phyloP scores from a whole-genome alignment of 2,329 filamentous ascomycete species.

The Colletotrichum acutatum region DNA sequence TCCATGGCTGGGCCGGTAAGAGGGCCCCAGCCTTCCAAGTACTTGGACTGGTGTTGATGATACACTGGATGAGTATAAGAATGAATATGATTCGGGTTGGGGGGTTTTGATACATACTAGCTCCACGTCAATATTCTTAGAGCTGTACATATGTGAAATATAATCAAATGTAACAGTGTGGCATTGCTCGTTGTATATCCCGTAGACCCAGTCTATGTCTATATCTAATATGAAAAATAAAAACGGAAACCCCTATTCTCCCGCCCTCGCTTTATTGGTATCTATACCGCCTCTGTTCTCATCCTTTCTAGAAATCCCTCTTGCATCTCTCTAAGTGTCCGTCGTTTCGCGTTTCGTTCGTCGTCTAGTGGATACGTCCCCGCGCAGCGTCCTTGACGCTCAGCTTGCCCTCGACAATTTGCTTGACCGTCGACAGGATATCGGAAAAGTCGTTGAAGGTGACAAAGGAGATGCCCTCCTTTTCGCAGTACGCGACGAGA shows the following conservation, averaged over 20 bases:
- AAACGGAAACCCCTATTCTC: not conserved
- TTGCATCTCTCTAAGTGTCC: not conserved
- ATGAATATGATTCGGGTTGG: not conserved
- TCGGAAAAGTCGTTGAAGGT: constrained; percentile 86
- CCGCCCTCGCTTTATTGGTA: constrained; percentile 4
- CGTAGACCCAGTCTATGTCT: constrained; percentile 21
- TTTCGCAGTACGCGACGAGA: constrained; percentile 87
- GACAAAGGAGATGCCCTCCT: constrained; percentile 86
- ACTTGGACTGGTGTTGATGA: no score
- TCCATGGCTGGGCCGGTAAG: not conserved
- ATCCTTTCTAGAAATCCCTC: not conserved
- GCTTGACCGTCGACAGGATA: constrained; percentile 80
- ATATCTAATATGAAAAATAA: constrained; percentile 23
- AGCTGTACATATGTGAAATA: not conserved
- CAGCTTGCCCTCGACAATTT: constrained; percentile 78
- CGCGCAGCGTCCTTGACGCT: constrained; percentile 77
- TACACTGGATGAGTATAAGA: not conserved
- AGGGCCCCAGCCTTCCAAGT: not conserved
- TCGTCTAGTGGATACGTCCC: constrained; percentile 44
- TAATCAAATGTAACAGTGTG: not conserved
- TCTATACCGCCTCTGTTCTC: not conserved
- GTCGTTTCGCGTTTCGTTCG: not conserved
- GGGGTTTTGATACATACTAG: not conserved
- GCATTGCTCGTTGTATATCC: constrained; percentile 6
- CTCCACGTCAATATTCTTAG: not conserved